Base-by-base conservation (phyloP, 208 protist genomes). In the Angomonas deanei region DNA sequence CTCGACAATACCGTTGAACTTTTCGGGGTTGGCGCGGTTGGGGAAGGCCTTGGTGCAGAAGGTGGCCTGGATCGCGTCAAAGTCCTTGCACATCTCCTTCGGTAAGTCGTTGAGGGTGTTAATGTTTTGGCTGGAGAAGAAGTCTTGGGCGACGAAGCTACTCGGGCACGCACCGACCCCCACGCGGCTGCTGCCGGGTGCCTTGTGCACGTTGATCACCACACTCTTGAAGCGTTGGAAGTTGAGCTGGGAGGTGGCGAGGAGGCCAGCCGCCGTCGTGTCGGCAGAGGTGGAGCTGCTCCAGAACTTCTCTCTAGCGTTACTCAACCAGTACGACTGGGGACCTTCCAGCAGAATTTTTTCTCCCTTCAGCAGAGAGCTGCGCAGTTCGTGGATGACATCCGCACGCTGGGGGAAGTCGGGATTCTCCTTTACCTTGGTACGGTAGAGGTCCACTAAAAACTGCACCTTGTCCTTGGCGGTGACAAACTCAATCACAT, bases 301-400 rank as follows among this genome's bases (percentile, higher is more conserved):
- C 89, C 92, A 97, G 67, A 97, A 97, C 75, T 94, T 95, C 47
- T 94, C 89, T 46, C 86, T 76, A 8, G 85, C 82, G 70, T 97
- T 97, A 70, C 84, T 93, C 10, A 97, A 77, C 86, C 89, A 97
- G 70, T 96, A 97, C 1, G 92, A 95, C 72, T 97, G 92, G 27
- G 92, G 92, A 11, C 92, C 92, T 70, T 97, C 92, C 17, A 97
- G 65, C 31, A 97, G 68, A 27, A 97, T 70, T 64, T 97, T 95
- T 63, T 93, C 86, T 19, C 87, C 85, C 3, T 73, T 73, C 63
- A 66, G 53, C 30, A 97, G 38, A 19, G 92, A 85, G 10, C 64
- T 46, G 36, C 78, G 84, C 47, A 97, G 61, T 63, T 88, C 84
- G 73, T 93, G 82, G 24, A 78, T 79, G 38, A 93, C 92, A 67